Evolutionary conservation across 2,329 filamentous ascomycete species (phyloP), one percentile per base, ranked within the genome.

Genomic region (Zymoseptoria tritici): DNA sequence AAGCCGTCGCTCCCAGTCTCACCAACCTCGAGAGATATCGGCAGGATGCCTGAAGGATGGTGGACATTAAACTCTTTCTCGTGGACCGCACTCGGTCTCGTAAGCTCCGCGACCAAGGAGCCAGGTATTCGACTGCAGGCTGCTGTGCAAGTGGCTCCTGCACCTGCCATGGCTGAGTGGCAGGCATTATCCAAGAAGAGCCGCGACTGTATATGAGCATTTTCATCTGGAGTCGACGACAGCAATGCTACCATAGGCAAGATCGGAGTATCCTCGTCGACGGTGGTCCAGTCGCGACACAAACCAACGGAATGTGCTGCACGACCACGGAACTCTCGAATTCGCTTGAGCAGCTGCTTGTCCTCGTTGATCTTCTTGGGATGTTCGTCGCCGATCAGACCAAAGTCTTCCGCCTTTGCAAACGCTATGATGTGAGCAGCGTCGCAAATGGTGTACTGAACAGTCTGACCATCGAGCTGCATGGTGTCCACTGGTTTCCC

Each of bases 391-490:
- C 63, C 61, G n/a, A 26, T 13, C 8, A 63, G 51, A 3, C 59
- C 61, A 52, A 65, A 62, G 21, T 60, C 61, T 7, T 29, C 49
- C 7, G 62, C 64, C 11, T 42, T 50, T 13, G 57, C 62, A 55
- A 64, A 64, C 24, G 60, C 64, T 29, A 62, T 62, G 54, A 66
- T 59, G 24, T 64, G 60, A 4, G 60, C 64, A 13, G 57, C 62
- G 46, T 64, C 64, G 50, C 64, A 63, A 20, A 64, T 61, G 9
- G 60, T 61, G 51, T 60, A 58, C 20, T 57, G n/a, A 19, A 66
- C 56, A 9, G 50, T 54, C 20, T 46, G 29, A 46, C 57, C 57
- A 24, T 64, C 54, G 21, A 64, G 31, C 11, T 60, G 52, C 57
- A 66, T 64, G 24, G 11, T 9, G 9, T 59, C 55, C 7, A 52